phyloP scores from a whole-genome alignment of 345 rosid species.

The Citrus sp. region DNA sequence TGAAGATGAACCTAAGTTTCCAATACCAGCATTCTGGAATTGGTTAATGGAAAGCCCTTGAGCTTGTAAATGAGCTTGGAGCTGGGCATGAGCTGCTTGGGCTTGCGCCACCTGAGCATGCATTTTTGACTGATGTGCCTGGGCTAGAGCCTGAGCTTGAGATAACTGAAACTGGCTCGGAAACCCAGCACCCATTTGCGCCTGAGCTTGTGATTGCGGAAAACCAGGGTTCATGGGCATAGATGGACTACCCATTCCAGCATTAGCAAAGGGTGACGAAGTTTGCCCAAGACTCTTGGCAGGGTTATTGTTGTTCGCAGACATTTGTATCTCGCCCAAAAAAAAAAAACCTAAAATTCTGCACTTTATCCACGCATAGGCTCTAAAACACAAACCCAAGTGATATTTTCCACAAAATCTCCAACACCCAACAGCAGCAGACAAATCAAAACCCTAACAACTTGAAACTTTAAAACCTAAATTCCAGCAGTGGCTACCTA shows the following conservation, averaged over 20 bases:
- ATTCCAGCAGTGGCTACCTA: neutral
- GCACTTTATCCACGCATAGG: neutral
- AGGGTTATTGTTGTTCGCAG: constrained; percentile 57
- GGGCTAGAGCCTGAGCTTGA: constrained; percentile 65
- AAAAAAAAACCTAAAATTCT: neutral
- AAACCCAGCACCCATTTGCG: constrained; percentile 52
- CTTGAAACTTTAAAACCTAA: neutral
- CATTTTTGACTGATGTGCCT: constrained; percentile 43
- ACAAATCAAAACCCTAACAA: neutral
- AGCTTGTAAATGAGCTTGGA: constrained; percentile 81
- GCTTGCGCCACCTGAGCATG: constrained; percentile 50
- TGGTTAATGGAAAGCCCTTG: constrained; percentile 61
- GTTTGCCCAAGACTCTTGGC: constrained; percentile 60
- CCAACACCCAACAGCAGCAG: neutral
- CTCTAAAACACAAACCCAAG: neutral
- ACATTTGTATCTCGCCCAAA: constrained; percentile 29
- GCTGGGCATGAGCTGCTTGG: constrained; percentile 67
- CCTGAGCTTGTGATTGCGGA: constrained; percentile 47
- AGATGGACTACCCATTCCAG: constrained; percentile 58
- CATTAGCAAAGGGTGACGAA: constrained; percentile 75
- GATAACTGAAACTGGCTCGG: constrained; percentile 66
- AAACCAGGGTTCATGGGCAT: constrained; percentile 56
- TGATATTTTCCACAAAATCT: neutral
- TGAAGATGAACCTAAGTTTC: constrained; percentile 62
- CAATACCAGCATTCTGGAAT: constrained; percentile 49